These are phyloP conservation scores for Anacardium occidentale DNA, from an alignment of 345 rosid genomes.

Conservation along the genomic window DNA sequence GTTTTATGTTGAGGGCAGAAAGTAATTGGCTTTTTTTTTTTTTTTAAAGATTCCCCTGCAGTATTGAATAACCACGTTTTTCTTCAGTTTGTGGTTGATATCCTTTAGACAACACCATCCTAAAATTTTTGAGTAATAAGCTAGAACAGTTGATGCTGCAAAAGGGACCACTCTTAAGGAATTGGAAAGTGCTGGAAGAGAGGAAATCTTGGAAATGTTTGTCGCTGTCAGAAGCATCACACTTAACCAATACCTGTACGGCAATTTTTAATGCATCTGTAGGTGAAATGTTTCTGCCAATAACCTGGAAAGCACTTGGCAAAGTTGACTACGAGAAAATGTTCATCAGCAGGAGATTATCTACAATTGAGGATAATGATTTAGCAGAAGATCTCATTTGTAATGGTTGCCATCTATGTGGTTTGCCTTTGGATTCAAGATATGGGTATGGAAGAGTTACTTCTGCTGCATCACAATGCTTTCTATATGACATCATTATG, in stretches of 20 bases:
- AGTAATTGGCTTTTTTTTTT: not conserved
- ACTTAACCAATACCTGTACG: conserved; percentile 25
- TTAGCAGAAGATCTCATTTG: conserved; percentile 52
- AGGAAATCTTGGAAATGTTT: conserved; percentile 28
- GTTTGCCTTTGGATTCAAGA: conserved; percentile 41
- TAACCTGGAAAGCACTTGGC: conserved; percentile 30
- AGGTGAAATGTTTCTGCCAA: conserved; percentile 55
- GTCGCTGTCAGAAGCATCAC: conserved; percentile 41
- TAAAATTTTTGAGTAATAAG: not conserved
- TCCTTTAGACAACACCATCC: conserved; percentile 3
- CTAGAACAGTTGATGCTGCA: conserved; percentile 18
- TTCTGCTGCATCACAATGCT: not conserved
- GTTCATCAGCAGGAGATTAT: conserved; percentile 52
- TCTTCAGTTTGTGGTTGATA: not conserved
- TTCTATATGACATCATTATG: not conserved
- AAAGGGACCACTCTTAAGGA: conserved; percentile 35
- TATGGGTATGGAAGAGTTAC: conserved; percentile 25
- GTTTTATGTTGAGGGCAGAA: not conserved
- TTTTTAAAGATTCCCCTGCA: not conserved
- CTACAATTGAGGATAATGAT: conserved; percentile 6
- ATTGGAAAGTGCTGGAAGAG: conserved; percentile 53
- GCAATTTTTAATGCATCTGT: conserved; percentile 41
- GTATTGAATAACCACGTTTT: not conserved
- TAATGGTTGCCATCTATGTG: conserved; percentile 50
- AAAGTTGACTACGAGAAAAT: conserved; percentile 46